These are phyloP conservation scores for Coniophora puteana DNA, from an alignment of 1,284 basidiomycete genomes.

Conservation along the genomic window DNA sequence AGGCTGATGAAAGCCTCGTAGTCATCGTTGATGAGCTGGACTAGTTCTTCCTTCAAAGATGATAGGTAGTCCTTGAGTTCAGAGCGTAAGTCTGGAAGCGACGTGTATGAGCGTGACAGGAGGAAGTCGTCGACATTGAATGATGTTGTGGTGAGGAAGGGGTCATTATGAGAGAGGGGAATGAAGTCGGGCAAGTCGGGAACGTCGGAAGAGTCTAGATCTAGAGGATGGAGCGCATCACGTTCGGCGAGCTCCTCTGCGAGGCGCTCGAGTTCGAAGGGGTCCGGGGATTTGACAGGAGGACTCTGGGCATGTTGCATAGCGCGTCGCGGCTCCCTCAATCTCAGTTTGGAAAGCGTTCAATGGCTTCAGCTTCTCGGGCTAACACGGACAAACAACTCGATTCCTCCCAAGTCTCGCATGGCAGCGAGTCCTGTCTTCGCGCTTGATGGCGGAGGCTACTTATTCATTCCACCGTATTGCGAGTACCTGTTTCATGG, in stretches of 20 bases:
- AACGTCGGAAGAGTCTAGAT: slow-evolving; percentile 17
- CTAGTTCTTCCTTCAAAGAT: slow-evolving; percentile 86
- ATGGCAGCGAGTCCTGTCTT: too few relatives aligned
- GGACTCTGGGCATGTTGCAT: too few relatives aligned
- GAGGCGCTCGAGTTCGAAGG: slow-evolving; percentile 64
- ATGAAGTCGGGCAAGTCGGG: slow-evolving; percentile 70
- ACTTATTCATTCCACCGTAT: too few relatives aligned
- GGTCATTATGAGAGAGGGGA: slow-evolving; percentile 79
- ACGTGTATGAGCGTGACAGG: slow-evolving; percentile 81
- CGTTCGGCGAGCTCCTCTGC: slow-evolving; percentile 68
- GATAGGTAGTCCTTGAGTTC: slow-evolving; percentile 87
- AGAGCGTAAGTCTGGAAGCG: slow-evolving; percentile 80
- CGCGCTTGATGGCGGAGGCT: too few relatives aligned
- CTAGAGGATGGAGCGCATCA: slow-evolving; percentile 31
- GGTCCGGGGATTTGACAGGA: slow-evolving; percentile 33
- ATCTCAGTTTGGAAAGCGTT: too few relatives aligned
- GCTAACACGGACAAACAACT: too few relatives aligned
- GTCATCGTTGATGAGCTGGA: slow-evolving; percentile 94
- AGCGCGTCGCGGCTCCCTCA: too few relatives aligned
- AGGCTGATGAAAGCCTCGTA: slow-evolving; percentile 97
- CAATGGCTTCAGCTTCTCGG: too few relatives aligned
- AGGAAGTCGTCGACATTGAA: slow-evolving; percentile 90
- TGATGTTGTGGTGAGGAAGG: slow-evolving; percentile 58
- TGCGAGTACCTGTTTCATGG: too few relatives aligned
- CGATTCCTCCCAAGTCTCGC: too few relatives aligned